Percentiles rank a stretch among this genome's conserved stretches.
These are phyloP conservation scores for Cordyceps pruinosa DNA, from an alignment of 2,329 filamentous ascomycete species.

Conservation along the genomic window DNA sequence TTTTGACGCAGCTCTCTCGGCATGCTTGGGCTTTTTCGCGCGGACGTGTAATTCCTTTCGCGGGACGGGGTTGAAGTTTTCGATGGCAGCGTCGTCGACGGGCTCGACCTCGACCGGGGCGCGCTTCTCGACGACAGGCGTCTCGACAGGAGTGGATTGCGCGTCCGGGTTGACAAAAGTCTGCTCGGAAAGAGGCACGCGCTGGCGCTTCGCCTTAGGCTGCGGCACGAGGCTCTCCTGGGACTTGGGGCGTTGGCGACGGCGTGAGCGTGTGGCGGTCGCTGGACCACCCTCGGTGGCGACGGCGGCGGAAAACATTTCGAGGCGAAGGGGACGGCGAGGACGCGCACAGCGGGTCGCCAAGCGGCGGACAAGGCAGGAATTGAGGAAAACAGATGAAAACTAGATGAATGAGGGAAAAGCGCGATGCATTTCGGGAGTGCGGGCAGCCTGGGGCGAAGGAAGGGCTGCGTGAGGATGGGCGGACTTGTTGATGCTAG, in stretches of 20 bases:
- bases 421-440: slow-evolving; percentile 9
- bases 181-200: slow-evolving; percentile 50
- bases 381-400: slow-evolving; percentile 9
- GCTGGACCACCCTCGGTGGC: slow-evolving; percentile 44
- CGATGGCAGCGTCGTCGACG: slow-evolving; percentile 39
- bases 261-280: slow-evolving; percentile 52
- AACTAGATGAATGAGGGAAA: slow-evolving; percentile 4
- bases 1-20: slow-evolving; percentile 54
- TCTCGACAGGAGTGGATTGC: slow-evolving; percentile 48
- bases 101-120: slow-evolving; percentile 33
- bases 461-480: background rate
- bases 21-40: slow-evolving; percentile 55
- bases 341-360: slow-evolving; percentile 4
- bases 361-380: background rate
- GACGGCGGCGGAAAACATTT: slow-evolving; percentile 55
- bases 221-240: slow-evolving; percentile 48
- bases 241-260: slow-evolving; percentile 53
- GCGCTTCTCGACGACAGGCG: slow-evolving; percentile 44
- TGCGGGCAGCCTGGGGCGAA: slow-evolving; percentile 2
- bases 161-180: slow-evolving; percentile 47
- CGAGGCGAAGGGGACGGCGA: slow-evolving; percentile 7
- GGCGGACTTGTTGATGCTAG: slow-evolving; percentile 10
- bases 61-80: slow-evolving; percentile 32
- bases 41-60: slow-evolving; percentile 52
- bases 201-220: slow-evolving; percentile 58